A percentile compares a stretch with the other conserved stretches of the same genome.
Evolutionary conservation across 2,329 filamentous ascomycete species (phyloP).

Genomic region (Colletotrichum somersetense): DNA sequence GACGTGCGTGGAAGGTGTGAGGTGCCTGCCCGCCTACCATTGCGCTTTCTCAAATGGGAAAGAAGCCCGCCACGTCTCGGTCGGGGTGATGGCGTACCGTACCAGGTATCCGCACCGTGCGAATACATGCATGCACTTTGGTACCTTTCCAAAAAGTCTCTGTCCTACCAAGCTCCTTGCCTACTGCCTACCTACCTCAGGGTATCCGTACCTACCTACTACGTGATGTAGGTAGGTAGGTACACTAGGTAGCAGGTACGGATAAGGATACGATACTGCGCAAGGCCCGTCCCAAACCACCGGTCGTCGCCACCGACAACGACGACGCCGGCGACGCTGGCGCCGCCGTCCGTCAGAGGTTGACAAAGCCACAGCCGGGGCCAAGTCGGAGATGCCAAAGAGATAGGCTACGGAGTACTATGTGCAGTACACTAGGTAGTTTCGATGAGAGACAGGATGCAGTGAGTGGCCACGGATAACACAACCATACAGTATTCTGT

Average conservation of each 20-base stretch:
- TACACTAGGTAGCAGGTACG: too few relatives aligned
- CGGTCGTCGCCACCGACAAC: background rate
- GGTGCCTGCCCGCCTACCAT: too few relatives aligned
- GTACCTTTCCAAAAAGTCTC: too few relatives aligned
- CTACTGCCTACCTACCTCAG: too few relatives aligned
- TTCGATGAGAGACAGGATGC: background rate
- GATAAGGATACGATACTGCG: too few relatives aligned
- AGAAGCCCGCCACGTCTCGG: background rate
- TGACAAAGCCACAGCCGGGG: background rate
- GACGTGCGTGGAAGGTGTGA: background rate
- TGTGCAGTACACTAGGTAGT: too few relatives aligned
- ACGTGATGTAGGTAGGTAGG: too few relatives aligned
- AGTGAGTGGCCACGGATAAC: background rate
- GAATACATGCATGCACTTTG: background rate
- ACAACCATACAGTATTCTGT: background rate
- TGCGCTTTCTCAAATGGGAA: background rate
- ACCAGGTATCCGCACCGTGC: background rate
- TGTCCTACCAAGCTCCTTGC: too few relatives aligned
- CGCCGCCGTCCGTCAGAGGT: background rate
- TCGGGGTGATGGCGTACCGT: background rate
- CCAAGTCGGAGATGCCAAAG: background rate
- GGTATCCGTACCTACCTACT: too few relatives aligned
- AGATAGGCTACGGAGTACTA: too few relatives aligned
- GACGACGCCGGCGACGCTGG: background rate
- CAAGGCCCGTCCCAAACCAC: background rate